A percentile compares a stretch with the other conserved stretches of the same genome.
Evolutionary conservation across 129 eudicot species (phyloP).

Genomic region (Glebionis coronaria): DNA sequence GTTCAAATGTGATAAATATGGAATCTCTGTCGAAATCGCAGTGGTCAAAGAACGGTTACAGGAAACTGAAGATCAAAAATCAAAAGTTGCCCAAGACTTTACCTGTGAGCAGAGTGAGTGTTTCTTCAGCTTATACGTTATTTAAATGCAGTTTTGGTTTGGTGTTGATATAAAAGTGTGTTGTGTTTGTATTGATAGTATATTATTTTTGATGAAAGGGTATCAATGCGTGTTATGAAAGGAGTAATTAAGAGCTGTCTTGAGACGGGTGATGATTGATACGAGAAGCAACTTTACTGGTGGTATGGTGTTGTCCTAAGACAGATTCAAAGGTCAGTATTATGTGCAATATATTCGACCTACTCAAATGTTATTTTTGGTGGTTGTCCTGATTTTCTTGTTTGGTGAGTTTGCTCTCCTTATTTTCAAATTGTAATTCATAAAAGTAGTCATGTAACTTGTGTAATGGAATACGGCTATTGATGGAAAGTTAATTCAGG

Average conservation of each 20-base stretch:
- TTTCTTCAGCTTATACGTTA: neutral
- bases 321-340: constrained; percentile 83
- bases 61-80: constrained; percentile 61
- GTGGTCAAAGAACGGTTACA: constrained; percentile 67
- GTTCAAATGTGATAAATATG: too few species aligned
- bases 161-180: neutral
- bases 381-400: constrained; percentile 47
- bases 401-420: constrained; percentile 65
- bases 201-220: constrained; percentile 38
- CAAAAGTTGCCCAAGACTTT: constrained; percentile 45
- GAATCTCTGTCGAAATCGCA: constrained; percentile 52
- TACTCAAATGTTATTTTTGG: constrained; percentile 53
- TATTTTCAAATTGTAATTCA: too few species aligned
- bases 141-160: constrained; percentile 5
- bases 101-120: constrained; percentile 49
- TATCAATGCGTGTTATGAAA: constrained; percentile 49
- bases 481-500: neutral
- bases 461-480: neutral
- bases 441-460: too few species aligned
- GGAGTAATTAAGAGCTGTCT: constrained; percentile 78
- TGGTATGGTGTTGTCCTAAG: constrained; percentile 86
- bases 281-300: constrained; percentile 71
- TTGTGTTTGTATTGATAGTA: constrained; percentile 15
- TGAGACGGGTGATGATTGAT: constrained; percentile 61
- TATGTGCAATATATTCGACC: constrained; percentile 74